A percentile compares a stretch with the other conserved stretches of the same genome.
Evolutionary conservation across 2,329 filamentous ascomycete genomes (phyloP).

Genomic region (Epichloe hybrida): DNA sequence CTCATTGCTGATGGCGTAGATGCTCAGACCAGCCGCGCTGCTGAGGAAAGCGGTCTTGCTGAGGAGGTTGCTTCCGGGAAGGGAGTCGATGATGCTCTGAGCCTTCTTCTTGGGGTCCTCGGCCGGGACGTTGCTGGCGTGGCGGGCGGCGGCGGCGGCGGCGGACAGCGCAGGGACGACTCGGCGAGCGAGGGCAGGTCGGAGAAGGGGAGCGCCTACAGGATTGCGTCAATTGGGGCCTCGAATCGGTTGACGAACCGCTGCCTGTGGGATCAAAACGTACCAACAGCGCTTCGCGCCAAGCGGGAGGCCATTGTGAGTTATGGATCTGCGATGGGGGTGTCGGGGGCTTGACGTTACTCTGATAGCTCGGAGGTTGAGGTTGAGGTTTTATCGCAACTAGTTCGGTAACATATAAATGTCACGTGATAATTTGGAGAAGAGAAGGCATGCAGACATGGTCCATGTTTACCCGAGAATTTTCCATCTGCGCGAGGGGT

Average conservation of each 20-base stretch:
- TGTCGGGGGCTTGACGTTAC: slow-evolving; percentile 32
- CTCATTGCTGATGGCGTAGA: slow-evolving; percentile 98
- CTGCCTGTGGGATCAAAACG: slow-evolving; percentile 25
- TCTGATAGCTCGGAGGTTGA: slow-evolving; percentile 31
- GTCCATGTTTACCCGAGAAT: slow-evolving; percentile 13
- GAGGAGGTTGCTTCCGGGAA: slow-evolving; percentile 82
- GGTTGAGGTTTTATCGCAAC: slow-evolving; percentile 38
- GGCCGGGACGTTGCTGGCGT: slow-evolving; percentile 62
- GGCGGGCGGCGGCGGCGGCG: slow-evolving; percentile 51
- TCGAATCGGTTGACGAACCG: slow-evolving; percentile 17
- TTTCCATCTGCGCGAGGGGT: not conserved
- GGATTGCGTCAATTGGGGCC: slow-evolving; percentile 5
- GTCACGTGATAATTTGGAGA: slow-evolving; percentile 21
- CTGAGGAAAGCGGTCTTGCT: slow-evolving; percentile 97
- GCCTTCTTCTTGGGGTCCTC: slow-evolving; percentile 95
- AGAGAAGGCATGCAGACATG: not conserved
- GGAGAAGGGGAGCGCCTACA: slow-evolving; percentile 78
- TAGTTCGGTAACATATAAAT: slow-evolving; percentile 24
- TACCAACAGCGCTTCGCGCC: slow-evolving; percentile 90
- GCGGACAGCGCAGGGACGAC: slow-evolving; percentile 61
- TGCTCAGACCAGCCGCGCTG: slow-evolving; percentile 74
- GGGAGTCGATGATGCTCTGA: slow-evolving; percentile 82
- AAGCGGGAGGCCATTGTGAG: slow-evolving; percentile 93
- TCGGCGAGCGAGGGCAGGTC: slow-evolving; percentile 65
- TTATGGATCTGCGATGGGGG: slow-evolving; percentile 43